These are phyloP conservation scores for Cucumis cinereus DNA, from an alignment of 306 rosid species.

Conservation along the genomic window DNA sequence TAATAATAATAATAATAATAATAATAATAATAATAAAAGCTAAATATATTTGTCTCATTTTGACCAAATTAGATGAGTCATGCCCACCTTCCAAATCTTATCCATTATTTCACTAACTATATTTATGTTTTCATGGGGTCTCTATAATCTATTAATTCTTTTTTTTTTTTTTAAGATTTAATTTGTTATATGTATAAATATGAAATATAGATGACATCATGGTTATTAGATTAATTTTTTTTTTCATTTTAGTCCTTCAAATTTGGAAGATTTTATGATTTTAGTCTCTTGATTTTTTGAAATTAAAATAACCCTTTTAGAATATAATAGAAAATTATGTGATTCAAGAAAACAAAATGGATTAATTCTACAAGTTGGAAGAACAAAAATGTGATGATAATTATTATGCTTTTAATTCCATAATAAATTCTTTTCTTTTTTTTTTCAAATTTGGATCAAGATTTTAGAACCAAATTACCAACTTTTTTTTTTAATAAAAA, in stretches of 20 bases:
- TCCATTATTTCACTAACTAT: constrained; percentile 10
- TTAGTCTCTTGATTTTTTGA: not conserved
- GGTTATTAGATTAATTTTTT: not conserved
- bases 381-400: not conserved
- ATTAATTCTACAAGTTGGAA: not conserved
- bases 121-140: constrained; percentile 17
- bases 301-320: not conserved
- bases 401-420: not conserved
- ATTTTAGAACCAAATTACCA: not conserved
- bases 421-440: too few species aligned
- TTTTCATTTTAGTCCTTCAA: not conserved
- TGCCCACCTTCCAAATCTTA: constrained; percentile 19
- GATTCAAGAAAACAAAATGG: not conserved
- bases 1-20: too few species aligned
- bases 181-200: not conserved
- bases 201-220: not conserved
- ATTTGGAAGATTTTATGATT: not conserved
- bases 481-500: not conserved
- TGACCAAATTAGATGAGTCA: constrained; percentile 18
- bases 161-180: not conserved
- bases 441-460: too few species aligned
- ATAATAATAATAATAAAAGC: too few species aligned
- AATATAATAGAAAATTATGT: not conserved
- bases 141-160: not conserved
- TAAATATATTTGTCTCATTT: not conserved